Percentiles rank a stretch among this genome's conserved stretches.
These are phyloP conservation scores for Eleusine indica DNA, from an alignment of 176 grass and related monocot species.

Conservation along the genomic window DNA sequence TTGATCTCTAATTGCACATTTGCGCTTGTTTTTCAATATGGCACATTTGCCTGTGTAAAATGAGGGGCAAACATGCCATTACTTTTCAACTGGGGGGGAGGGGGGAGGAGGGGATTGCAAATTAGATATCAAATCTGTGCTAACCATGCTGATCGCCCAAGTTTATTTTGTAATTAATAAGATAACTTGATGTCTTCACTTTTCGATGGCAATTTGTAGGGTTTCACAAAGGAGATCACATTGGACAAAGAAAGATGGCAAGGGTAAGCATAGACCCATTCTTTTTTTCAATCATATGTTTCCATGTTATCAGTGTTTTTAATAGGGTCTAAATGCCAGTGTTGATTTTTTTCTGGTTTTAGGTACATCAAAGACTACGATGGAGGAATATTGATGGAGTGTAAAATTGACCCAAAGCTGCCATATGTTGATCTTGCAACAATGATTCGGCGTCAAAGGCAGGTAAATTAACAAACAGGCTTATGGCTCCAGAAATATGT, in stretches of 20 bases:
- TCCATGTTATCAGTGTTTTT: not conserved
- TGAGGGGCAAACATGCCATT: not conserved
- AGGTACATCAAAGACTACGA: conserved; percentile 99
- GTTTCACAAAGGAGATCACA: conserved; percentile 91
- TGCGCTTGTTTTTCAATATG: not conserved
- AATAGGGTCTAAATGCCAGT: not conserved
- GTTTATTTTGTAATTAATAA: not conserved
- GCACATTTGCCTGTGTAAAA: not conserved
- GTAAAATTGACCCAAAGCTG: conserved; percentile 90
- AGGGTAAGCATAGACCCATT: conserved; percentile 64
- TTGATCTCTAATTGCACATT: not conserved
- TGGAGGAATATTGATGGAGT: conserved; percentile 99
- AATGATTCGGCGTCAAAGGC: conserved; percentile 97
- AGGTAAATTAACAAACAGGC: conserved; percentile 55
- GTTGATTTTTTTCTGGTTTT: conserved; percentile 34
- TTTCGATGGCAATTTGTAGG: conserved; percentile 53
- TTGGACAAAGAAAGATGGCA: conserved; percentile 99
- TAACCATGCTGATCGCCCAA: not conserved
- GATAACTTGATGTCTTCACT: not conserved
- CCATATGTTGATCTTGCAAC: conserved; percentile 96
- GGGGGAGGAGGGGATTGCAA: not conserved
- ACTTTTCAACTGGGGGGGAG: not conserved
- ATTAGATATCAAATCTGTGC: not conserved
- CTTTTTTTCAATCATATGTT: conserved; percentile 30
- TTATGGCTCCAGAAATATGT: conserved; percentile 24